A percentile compares a stretch with the other conserved stretches of the same genome.
Evolutionary conservation across 139 green algal species (phyloP).

Genomic region (Chlamydomonas urium): DNA sequence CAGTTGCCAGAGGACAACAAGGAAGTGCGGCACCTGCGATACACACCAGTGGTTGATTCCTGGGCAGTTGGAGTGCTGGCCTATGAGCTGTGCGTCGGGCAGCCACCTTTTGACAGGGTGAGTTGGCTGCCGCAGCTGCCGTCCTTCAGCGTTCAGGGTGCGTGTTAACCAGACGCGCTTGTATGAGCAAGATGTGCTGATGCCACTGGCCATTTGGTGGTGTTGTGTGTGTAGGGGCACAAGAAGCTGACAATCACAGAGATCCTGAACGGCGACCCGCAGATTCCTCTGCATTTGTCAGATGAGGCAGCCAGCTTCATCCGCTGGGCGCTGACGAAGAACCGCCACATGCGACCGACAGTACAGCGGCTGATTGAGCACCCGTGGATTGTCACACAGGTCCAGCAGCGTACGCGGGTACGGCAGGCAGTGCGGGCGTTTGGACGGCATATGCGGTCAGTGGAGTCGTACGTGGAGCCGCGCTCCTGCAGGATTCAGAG

Average conservation of each 20-base stretch:
- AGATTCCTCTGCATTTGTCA: slow-evolving; percentile 32
- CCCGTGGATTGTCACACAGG: slow-evolving; percentile 38
- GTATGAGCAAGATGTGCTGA: too few relatives aligned
- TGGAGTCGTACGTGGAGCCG: slow-evolving; percentile 3
- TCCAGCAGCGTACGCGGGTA: not conserved
- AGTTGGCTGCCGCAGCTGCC: too few relatives aligned
- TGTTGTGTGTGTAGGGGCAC: too few relatives aligned
- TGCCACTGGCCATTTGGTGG: too few relatives aligned
- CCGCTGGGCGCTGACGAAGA: slow-evolving; percentile 40
- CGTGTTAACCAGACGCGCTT: too few relatives aligned
- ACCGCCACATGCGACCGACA: slow-evolving; percentile 28
- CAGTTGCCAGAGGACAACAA: slow-evolving; percentile 26
- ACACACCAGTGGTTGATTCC: slow-evolving; percentile 49
- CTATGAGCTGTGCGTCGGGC: slow-evolving; percentile 56
- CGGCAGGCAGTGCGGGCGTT: not conserved
- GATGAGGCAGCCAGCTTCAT: slow-evolving; percentile 42
- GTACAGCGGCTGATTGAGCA: slow-evolving; percentile 44
- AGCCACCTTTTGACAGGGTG: slow-evolving; percentile 55
- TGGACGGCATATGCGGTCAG: too few relatives aligned
- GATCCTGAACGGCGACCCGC: slow-evolving; percentile 38
- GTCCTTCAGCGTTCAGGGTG: too few relatives aligned
- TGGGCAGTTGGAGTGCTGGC: slow-evolving; percentile 64
- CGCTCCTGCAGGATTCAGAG: not conserved
- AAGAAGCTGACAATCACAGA: slow-evolving; percentile 47
- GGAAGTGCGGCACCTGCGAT: slow-evolving; percentile 30